Evolutionary conservation across 78 protist genomes (phyloP).

Genomic region (Dictyostelium intermedium): DNA sequence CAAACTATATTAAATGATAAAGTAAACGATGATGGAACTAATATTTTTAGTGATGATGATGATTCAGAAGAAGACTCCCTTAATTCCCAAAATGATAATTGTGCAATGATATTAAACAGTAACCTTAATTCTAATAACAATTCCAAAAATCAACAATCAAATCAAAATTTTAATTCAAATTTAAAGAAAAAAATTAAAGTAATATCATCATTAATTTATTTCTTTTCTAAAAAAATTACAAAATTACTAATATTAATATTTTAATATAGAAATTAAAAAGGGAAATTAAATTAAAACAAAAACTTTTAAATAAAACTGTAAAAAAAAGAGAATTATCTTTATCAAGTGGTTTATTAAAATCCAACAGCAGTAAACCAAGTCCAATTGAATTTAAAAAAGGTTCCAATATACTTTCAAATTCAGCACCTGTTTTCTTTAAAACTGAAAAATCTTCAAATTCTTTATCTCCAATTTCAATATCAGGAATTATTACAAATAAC

Average conservation of each 20-base stretch:
- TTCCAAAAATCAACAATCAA: neutral
- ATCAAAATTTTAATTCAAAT: neutral
- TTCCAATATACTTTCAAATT: neutral
- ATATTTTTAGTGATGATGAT: neutral
- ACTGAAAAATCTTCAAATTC: neutral
- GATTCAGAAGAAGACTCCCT: neutral
- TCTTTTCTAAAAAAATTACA: no score
- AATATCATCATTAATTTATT: neutral
- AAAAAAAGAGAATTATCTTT: constrained; percentile 8
- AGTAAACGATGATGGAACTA: no score
- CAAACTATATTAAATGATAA: neutral
- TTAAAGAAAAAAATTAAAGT: constrained; percentile 23
- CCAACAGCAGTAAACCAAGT: neutral
- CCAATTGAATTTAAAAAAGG: neutral
- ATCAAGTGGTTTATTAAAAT: neutral
- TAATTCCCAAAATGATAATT: no score
- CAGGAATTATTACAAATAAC: neutral
- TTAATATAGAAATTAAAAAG: constrained; percentile 51
- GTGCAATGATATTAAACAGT: no score
- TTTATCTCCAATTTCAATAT: constrained; percentile 6
- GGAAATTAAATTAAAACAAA: constrained; percentile 66
- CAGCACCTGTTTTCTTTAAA: constrained; percentile 14
- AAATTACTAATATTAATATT: neutral
- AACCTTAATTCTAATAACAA: no score
- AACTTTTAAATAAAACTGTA: constrained; percentile 17